A percentile compares a stretch with the other conserved stretches of the same genome.
phyloP scores from a whole-genome alignment of 2,329 filamentous ascomycete species.

The Penicillium sumatraense region DNA sequence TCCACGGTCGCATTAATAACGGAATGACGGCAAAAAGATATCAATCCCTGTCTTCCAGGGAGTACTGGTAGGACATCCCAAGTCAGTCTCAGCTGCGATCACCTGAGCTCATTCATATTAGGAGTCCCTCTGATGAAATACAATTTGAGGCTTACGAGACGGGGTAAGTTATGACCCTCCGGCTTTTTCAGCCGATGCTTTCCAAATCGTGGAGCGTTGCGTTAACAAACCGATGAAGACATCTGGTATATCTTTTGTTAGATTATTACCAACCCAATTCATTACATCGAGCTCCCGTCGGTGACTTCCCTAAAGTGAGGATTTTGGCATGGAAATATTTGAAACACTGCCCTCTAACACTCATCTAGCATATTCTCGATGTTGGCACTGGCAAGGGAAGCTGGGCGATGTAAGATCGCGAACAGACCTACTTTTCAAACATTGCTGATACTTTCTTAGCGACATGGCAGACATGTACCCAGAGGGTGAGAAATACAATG shows the following conservation, averaged over 20 bases:
- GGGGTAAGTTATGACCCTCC: constrained; percentile 4
- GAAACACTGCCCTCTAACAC: not conserved
- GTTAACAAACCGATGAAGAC: constrained; percentile 8
- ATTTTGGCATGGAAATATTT: not conserved
- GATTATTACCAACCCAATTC: constrained; percentile 16
- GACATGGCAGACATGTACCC: constrained; percentile 18
- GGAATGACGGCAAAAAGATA: not conserved
- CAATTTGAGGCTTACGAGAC: constrained; percentile 20
- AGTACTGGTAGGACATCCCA: not conserved
- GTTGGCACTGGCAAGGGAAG: constrained; percentile 17
- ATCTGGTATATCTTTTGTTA: constrained; percentile 16
- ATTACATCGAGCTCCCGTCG: constrained; percentile 14
- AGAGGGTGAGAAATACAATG: constrained; percentile 2
- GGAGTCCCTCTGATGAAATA: constrained; percentile 20
- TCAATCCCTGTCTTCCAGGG: not conserved
- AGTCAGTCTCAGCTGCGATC: no score
- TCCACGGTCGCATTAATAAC: not conserved
- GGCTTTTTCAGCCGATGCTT: not conserved
- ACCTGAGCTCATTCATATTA: no score
- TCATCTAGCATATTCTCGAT: constrained; percentile 16
- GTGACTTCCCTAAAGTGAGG: constrained; percentile 10
- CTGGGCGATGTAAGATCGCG: constrained; percentile 15
- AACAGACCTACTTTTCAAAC: not conserved
- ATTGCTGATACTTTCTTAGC: not conserved
- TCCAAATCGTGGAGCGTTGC: no score